Base-by-base conservation (phyloP, 495 filamentous ascomycete species). In the Penicillium silybi region DNA sequence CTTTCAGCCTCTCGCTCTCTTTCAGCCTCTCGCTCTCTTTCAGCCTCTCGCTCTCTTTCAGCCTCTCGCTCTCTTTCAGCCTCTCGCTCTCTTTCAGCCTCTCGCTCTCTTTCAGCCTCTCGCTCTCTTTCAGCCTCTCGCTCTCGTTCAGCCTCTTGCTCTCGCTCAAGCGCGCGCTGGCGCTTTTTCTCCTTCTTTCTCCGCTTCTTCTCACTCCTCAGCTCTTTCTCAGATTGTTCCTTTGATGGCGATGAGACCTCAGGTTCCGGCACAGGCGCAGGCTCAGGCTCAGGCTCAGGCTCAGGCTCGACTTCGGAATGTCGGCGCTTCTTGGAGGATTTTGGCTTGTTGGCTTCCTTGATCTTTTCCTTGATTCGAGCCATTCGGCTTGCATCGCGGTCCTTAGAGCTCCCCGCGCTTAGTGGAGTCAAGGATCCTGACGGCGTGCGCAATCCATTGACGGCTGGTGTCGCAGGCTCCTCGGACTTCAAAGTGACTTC, bases 131-230 rank as follows among this genome's bases (percentile, higher is more conserved):
- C 29, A 23, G 3, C 22, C 22, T 23, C 22, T 3, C 22, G 3
- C 22, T 23, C 29, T 1, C 11, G 9, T 10, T 32, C 29, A 32
- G 9, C 29, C 29, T 32, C 29, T 13, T 13, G 9, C 29, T 15
- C 11, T 32, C 22, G 22, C 6, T 32, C 29, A 15, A 32, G 29
- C 10, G 8, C 29, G 11, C 29, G 29, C 29, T 32, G 29, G 4
- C 29, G 29, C 42, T 40, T 34, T 17, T 32, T 29, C 43, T 52
- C 55, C 43, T 41, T 51, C 52, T 22, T 58, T 48, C 37, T 49
- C 1, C 50, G 50, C 35, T 51, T 57, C 23, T 20, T 50, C 35
- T 60, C 51, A 17, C 49, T 50, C 18, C 51, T 56, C 6, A 10
- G 35, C 3, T 48, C 49, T 43, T 29, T 34, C 7, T 16, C 17